Base-by-base conservation (phyloP, 129 eudicot species). In the Ambrosia artemisiifolia region DNA sequence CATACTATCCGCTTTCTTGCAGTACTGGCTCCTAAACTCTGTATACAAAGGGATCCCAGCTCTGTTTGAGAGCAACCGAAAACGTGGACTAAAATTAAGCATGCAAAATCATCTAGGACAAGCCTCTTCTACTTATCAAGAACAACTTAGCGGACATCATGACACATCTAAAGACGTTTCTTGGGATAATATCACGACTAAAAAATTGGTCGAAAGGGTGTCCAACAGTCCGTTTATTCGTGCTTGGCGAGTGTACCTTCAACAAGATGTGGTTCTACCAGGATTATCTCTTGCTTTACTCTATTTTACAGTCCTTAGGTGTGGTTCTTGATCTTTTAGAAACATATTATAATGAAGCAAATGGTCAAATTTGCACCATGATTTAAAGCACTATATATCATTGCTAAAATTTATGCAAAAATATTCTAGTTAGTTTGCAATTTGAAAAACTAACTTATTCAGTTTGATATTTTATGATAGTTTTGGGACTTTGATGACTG, bases 401-500 rank as follows among this genome's bases (percentile, higher is more conserved):
- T 7, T 42, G 8, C 12, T 43, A 14, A 6, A 35, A 9, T 13
- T 38, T 70, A 19, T 57, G 53, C 1, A 14, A 11, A 1, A 42
- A 6, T 6, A 50, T 19, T 61, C 6, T 63, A 36, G 32, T 50
- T 74, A 19, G 32, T 24, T 35, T 61, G n/a, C 53, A 40, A 14
- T 24, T 11, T 32, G 11, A 11, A 53, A 35, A 56, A 3, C 60
- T 11, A 14, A 7, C 10, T 1, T 6, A 72, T 30, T 49, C 19
- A 54, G 12, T 63, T 17, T 53, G 36, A 24, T 67, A 10, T 11
- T 7, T 49, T 62, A 32, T 62, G 66, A 68, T 80, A 94, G 99
- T 85, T 94, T 94, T 55, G 99, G 99, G 62, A 85, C 96, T 14
- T 81, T 94, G 81, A 94, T 94, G 99, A 93, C 96, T 1, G 96